Conservation (phyloP, 2,329 filamentous ascomycete species). For the Endothia cerciana region DNA sequence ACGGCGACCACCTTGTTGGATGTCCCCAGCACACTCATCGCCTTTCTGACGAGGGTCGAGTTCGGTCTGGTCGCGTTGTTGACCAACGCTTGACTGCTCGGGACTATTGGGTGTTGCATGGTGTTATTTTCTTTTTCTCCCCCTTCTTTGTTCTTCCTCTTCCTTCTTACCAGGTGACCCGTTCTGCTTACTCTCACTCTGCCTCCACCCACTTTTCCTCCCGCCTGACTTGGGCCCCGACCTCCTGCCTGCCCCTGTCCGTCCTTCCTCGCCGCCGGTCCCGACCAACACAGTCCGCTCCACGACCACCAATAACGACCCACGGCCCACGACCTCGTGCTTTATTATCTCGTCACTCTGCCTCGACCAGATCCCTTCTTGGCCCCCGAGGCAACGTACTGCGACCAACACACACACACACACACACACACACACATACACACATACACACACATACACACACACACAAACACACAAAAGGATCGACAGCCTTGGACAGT, state of each 20-base stretch:
- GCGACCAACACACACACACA: background rate
- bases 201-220: conserved; percentile 6
- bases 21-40: too few relatives aligned
- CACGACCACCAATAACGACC: conserved; percentile 8
- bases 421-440: background rate
- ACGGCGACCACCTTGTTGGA: background rate
- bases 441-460: background rate
- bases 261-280: conserved; percentile 16
- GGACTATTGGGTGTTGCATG: background rate
- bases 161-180: background rate
- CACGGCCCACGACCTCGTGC: conserved; percentile 12
- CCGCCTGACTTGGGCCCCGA: conserved; percentile 13
- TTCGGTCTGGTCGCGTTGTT: conserved; percentile 18
- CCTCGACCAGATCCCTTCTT: background rate
- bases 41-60: background rate
- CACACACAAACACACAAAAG: background rate
- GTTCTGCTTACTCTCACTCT: conserved; percentile 9
- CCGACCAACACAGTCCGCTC: conserved; percentile 9
- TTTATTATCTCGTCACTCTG: conserved; percentile 1
- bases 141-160: background rate
- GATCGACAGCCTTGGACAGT: too few relatives aligned
- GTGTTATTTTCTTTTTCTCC: background rate
- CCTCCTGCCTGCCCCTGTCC: background rate
- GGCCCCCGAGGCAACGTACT: background rate
- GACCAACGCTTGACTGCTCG: conserved; percentile 10